Conservation (phyloP, 805 yeast genomes). For the Metschnikowia colocasiae region DNA sequence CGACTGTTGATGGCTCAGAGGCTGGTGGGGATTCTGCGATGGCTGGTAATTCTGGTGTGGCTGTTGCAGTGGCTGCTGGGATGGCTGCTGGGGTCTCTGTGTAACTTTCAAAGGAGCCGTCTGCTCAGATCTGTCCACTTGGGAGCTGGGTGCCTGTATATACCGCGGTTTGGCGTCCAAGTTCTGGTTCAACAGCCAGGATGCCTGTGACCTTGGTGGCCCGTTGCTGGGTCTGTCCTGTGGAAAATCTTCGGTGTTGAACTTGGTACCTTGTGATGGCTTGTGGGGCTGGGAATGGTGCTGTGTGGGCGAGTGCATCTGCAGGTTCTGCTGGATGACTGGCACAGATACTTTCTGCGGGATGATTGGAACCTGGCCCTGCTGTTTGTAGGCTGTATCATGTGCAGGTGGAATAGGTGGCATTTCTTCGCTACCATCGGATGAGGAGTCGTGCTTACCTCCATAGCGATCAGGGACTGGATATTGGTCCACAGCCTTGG, state of each 20-base stretch:
- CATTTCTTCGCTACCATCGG: background rate
- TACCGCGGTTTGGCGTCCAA: constrained; percentile 25
- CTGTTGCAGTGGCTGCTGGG: background rate
- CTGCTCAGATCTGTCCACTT: background rate
- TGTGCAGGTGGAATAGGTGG: constrained; percentile 15
- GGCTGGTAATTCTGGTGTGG: too few relatives aligned
- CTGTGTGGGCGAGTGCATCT: constrained; percentile 12
- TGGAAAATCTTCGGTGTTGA: constrained; percentile 4
- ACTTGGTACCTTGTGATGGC: constrained; percentile 15
- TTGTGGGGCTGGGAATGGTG: constrained; percentile 13
- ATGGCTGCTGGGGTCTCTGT: background rate
- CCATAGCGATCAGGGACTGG: constrained; percentile 16
- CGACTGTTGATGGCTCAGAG: too few relatives aligned
- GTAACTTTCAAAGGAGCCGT: background rate
- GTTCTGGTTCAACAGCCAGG: constrained; percentile 6
- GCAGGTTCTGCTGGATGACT: constrained; percentile 16
- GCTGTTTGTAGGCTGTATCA: background rate
- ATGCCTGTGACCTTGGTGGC: constrained; percentile 6
- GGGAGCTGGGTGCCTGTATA: constrained; percentile 29
- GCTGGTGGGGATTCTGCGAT: too few relatives aligned
- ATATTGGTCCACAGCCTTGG: constrained; percentile 21
- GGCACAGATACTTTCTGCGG: constrained; percentile 11
- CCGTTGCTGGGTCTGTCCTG: background rate
- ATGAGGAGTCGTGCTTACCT: constrained; percentile 15
- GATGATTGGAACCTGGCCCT: constrained; percentile 4